Evolutionary conservation across 345 rosid genomes (phyloP), one percentile per base, ranked within the genome.

Genomic region (Pistacia atlantica): DNA sequence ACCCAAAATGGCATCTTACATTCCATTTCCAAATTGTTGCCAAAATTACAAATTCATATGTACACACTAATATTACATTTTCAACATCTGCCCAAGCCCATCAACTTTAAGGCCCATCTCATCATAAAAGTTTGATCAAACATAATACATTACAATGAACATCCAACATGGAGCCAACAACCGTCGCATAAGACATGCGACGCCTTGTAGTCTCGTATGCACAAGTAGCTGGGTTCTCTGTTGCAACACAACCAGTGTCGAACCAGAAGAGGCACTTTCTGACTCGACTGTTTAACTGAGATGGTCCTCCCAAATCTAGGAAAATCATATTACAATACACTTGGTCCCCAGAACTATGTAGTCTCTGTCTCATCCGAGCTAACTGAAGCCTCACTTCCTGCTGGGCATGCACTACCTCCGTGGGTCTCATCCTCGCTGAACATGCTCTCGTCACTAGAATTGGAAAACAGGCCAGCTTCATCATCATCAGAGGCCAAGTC

Each of bases 351-450:
- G 59, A 65, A 45, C 77, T 84, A 83, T 73, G 63, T 66, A 37
- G 84, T 73, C 72, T 82, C 84, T 31, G 80, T 67, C 80, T 86
- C 92, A n/a, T 90, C 95, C 4, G 91, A 86, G 92, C 92, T 87
- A 76, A 84, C 83, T 59, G 97, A 84, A 77, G 81, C 90, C 73
- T 86, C 91, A 54, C 85, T 83, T 77, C 81, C 85, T 11, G 20
- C 83, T 0, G 69, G 62, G 48, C 86, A 80, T 46, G 77, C 77
- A 35, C 82, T 78, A 22, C 85, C 82, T 20, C 82, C 87, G 31
- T 74, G 86, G 72, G 78, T 82, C 67, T 87, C 97, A 64, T 89
- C 98, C 69, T 93, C 95, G 10, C 97, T 91, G 89, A 83, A 94
- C 69, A 85, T 80, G 82, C 91, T 91, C 69, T 84, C 97, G 20